Conservation (phyloP, 305 asterid genomes). For the Solanum hybrid region DNA sequence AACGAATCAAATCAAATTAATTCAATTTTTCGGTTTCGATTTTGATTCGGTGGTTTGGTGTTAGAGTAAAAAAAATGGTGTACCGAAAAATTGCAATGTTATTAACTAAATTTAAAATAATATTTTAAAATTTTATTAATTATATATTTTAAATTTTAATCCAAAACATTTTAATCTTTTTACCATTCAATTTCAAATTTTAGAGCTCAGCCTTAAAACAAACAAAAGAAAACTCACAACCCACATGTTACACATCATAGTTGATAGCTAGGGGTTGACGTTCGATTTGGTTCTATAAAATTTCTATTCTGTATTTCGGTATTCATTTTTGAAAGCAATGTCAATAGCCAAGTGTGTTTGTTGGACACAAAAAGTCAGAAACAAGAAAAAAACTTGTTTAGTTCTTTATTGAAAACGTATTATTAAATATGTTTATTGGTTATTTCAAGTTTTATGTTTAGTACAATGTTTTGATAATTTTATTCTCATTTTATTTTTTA, state of each 20-base stretch:
- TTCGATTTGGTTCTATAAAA: not conserved
- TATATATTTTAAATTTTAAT: too few relatives aligned
- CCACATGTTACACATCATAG: not conserved
- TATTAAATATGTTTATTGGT: not conserved
- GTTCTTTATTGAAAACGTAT: too few relatives aligned
- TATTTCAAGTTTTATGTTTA: not conserved
- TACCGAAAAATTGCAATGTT: too few relatives aligned
- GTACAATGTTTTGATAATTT: not conserved
- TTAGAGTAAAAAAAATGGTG: too few relatives aligned
- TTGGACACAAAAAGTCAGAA: too few relatives aligned
- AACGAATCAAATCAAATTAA: not conserved
- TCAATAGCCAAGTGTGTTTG: not conserved
- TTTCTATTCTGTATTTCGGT: too few relatives aligned
- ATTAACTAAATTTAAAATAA: too few relatives aligned
- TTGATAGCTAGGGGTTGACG: not conserved
- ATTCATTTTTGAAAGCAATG: too few relatives aligned
- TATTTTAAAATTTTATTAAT: too few relatives aligned
- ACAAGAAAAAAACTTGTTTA: too few relatives aligned
- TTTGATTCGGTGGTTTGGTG: not conserved
- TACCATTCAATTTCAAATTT: not conserved
- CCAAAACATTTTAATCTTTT: not conserved
- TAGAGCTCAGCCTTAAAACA: not conserved
- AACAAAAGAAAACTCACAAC: not conserved
- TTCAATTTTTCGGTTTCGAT: too few relatives aligned
- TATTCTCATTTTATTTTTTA: too few relatives aligned